Base-by-base conservation (phyloP, 306 rosid species). In the Lathyrus aphaca region DNA sequence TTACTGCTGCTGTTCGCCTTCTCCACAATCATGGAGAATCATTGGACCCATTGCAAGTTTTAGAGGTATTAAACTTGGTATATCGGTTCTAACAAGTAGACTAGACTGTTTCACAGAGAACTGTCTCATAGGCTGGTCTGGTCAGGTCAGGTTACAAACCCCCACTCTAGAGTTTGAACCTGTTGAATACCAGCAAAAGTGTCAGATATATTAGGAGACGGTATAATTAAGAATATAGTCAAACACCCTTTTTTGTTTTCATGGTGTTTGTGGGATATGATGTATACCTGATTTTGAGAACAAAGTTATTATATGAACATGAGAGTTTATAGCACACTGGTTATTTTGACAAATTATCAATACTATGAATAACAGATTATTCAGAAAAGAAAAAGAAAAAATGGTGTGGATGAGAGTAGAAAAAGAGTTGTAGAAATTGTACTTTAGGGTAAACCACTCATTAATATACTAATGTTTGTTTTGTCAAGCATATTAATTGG, bases 21-120 rank as follows among this genome's bases (percentile, higher is more conserved):
- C n/a, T n/a, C n/a, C n/a, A n/a, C n/a, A n/a, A n/a, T 80, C 97
- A 91, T 77, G 99, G 99, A 79, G 99, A 94, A 83, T 89, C 96
- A 25, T 75, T 94, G 64, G 97, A 94, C 73, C 97, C 97, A 44
- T 83, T 94, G 84, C 97, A 89, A 79, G 97, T 94, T 66, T 77
- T 94, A 61, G 96, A 90, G 97, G 99, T 94, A 85, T 60, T 74
- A 53, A 51, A 66, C 40, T 65, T 77, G 27, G 54, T 71, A 19
- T 66, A 50, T 29, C 54, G 27, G 56, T 46, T 45, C 27, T 65
- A 65, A 25, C 55, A 64, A n/a, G 27, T 25, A 45, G 27, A 45
- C 39, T 5, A 4, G 29, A 45, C 25, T 5, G 38, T 64, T 64
- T 64, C 25, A 25, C 1, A 8, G 25, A 25, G 40, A 14, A 27